These are phyloP conservation scores for Chondrostereum purpureum DNA, from an alignment of 1,284 basidiomycete genomes.

Conservation along the genomic window DNA sequence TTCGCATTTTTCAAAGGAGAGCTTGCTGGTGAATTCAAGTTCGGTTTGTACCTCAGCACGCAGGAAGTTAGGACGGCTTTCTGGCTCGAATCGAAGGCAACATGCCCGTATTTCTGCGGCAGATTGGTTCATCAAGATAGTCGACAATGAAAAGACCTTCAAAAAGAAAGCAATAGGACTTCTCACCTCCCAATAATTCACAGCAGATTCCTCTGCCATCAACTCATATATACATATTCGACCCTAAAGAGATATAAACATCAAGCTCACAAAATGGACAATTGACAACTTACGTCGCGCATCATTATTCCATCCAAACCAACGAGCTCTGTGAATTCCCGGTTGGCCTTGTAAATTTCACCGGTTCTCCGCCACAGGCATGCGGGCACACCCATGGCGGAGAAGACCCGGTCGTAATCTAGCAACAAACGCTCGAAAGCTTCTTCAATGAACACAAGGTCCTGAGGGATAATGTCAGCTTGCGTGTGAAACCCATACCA, in stretches of 20 bases:
- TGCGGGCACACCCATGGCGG: conserved; percentile 92
- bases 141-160: not conserved
- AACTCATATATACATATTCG: conserved; percentile 95
- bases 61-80: conserved; percentile 94
- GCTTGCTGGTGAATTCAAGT: not conserved
- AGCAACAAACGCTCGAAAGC: conserved; percentile 93
- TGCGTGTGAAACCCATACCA: not conserved
- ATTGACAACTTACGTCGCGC: conserved; percentile 56
- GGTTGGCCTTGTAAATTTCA: conserved; percentile 97
- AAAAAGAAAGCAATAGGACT: not conserved
- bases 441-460: conserved; percentile 97
- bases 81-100: conserved; percentile 83
- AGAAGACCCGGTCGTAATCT: conserved; percentile 95
- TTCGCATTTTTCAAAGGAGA: not conserved
- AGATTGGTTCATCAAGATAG: not conserved
- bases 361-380: conserved; percentile 97
- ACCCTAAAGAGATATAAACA: conserved; percentile 40
- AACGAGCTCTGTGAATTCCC: conserved; percentile 87
- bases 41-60: conserved; percentile 76
- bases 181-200: conserved; percentile 94
- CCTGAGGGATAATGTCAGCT: conserved; percentile 36
- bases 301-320: conserved; percentile 79
- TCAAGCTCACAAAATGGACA: conserved; percentile 19
- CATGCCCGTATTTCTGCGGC: conserved; percentile 85
- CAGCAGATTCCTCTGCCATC: conserved; percentile 93